Evolutionary conservation across 2,329 filamentous ascomycete species (phyloP), one percentile per base, ranked within the genome.

Genomic region (Botrytis porri): DNA sequence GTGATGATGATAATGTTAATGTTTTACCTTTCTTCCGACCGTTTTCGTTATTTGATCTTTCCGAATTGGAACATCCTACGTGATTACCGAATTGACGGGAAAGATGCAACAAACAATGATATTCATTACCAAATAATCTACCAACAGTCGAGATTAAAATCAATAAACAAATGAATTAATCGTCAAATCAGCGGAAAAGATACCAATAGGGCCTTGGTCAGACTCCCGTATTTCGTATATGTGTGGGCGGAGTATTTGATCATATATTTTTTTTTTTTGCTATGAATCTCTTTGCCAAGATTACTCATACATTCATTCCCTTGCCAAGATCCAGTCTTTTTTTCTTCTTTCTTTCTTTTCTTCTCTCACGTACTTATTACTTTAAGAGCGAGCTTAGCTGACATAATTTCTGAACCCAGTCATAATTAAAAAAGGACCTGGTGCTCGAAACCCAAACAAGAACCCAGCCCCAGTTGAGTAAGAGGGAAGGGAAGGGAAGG

Each of bases 251-350:
- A 6, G 39, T 39, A 45, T 59, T 20, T 20, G 16, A 59, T 59
- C 8, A 16, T 37, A 39, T 25, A 7, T 39, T 61, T 25, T 37
- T n/a, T 39, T 61, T 25, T 37, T n/a, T 16, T n/a, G 59, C 35
- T 20, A 39, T 61, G 35, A 37, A 37, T 61, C 35, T 7, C 1
- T 61, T n/a, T 64, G 62, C 62, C 62, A 64, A 64, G 62, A 64
- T 29, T 32, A 45, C n/a, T 64, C 41, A 32, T 43, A 18, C 43
- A 43, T 20, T 64, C 16, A 48, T 25, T 48, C 20, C n/a, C 20
- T 48, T 48, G 62, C 62, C 62, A 64, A 64, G 62, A 65, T 37
- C 12, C 63, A 65, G 43, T 65, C 63, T 45, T 45, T 64, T 29
- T 35, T 22, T 25, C 25, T 35, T 65, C 35, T 61, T 22, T n/a